Evolutionary conservation across 441 rosid species (phyloP).

Genomic region (Daphne laureola): DNA sequence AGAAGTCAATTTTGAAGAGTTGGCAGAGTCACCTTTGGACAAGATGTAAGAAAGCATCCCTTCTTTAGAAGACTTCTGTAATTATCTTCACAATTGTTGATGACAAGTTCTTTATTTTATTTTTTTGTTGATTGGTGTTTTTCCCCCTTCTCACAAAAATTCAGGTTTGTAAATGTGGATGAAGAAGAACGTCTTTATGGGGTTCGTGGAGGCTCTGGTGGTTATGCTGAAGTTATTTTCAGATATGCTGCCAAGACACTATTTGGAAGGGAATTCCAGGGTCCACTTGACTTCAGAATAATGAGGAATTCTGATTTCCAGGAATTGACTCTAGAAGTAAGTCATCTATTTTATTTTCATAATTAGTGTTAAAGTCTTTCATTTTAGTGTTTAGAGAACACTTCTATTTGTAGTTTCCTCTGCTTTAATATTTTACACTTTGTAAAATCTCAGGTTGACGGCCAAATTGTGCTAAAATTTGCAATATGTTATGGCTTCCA

Average conservation of each 20-base stretch:
- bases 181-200: conserved; percentile 79
- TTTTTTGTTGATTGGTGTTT: not conserved
- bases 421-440: not conserved
- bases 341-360: conserved; percentile 16
- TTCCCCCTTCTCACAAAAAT: not conserved
- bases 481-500: conserved; percentile 90
- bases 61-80: not conserved
- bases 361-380: not conserved
- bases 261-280: conserved; percentile 59
- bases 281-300: conserved; percentile 60
- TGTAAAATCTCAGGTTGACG: conserved; percentile 49
- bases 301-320: conserved; percentile 78
- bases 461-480: conserved; percentile 59
- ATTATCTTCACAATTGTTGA: conserved; percentile 1
- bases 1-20: conserved; percentile 47
- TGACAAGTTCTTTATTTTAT: not conserved
- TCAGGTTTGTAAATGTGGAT: conserved; percentile 69
- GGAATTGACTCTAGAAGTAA: conserved; percentile 75
- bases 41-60: conserved; percentile 45
- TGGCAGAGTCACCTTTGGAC: conserved; percentile 74
- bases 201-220: conserved; percentile 87
- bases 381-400: no score
- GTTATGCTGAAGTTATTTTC: conserved; percentile 78
- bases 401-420: not conserved
- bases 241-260: conserved; percentile 56